Base-by-base conservation (phyloP, 768 basidiomycete species). In the Mycena belliarum region DNA sequence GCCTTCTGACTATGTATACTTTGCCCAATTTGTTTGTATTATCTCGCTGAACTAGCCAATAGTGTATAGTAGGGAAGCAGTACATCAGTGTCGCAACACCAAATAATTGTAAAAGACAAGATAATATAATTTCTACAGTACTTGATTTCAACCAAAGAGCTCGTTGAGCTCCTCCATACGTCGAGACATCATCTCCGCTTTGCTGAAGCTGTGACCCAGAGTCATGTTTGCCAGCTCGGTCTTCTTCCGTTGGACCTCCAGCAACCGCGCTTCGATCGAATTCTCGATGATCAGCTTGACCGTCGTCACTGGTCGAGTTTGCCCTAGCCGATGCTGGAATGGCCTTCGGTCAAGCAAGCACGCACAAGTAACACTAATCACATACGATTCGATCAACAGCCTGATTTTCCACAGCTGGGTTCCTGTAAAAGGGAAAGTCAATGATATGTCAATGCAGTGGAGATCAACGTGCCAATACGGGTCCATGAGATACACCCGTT, bases 331-430 rank as follows among this genome's bases (percentile, higher is more conserved):
- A 72, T 99, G 97, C 92, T 96, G 67, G 46, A 29, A 37, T 44
- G 28, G 33, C 38, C 40, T 28, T 38, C 28, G 52, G 28, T 42
- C 54, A 52, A 62, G 48, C 5, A 25, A 49, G 18, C n/a, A 14
- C 23, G 43, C 26, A 46, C 21, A 15, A 41, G 40, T 42, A 40
- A 24, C 28, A 6, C 9, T 4, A 6, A 47, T 15, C 10, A 80
- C 91, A 72, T 66, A 97, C 94, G 63, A 97, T 96, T 49, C 96
- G 91, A 75, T 99, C 97, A 26, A 98, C 93, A 20, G 95, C 96
- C 73, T 98, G 96, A 68, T 97, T 95, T 75, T 98, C 95, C 6
- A 95, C 95, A 20, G 94, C 94, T 16, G 95, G 95, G 66, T 97
- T 97, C 94, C 92, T 94, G 64, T 7, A 42, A 33, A 20, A 32